Evolutionary conservation across 257 asterid genomes (phyloP), one percentile per base, ranked within the genome.

Genomic region (Nyctanthes arbortristis): DNA sequence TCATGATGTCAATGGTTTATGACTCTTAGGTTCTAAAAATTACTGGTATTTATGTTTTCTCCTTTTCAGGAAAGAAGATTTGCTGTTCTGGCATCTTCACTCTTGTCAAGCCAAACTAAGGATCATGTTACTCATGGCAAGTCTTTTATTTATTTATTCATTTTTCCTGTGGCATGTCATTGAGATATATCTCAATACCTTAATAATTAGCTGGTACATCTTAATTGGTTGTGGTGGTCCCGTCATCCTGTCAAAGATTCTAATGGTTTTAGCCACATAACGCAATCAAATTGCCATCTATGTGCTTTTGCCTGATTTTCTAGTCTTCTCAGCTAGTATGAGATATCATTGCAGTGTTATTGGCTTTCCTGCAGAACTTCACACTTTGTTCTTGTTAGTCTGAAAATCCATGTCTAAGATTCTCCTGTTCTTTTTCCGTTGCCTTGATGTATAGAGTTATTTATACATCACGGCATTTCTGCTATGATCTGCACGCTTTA

Each of bases 101-200:
- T 94, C 68, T 61, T 94, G 75, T 94, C 99, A 29, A 94, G 99
- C 87, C 99, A 94, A 80, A 91, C 99, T 7, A 94, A 91, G 79
- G 99, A 94, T 79, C 77, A 84, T 33, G 95, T 94, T 71, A 91
- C 81, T 72, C 96, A 94, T 71, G 99, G 99, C 78, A 91, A 87
- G 96, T 82, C 61, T 65, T 64, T 30, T n/a, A 74, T 49, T 22
- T 27, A 16, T 74, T 61, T 22, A 7, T 65, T 61, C 73, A 54
- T n/a, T n/a, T n/a, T n/a, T n/a, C n/a, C n/a, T n/a, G n/a, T n/a
- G n/a, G n/a, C n/a, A n/a, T n/a, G n/a, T n/a, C n/a, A n/a, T n/a
- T n/a, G n/a, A n/a, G n/a, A n/a, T n/a, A n/a, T n/a, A n/a, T n/a
- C n/a, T n/a, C n/a, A n/a, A n/a, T n/a, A n/a, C n/a, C n/a, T n/a